Conservation (phyloP, 148 eudicot genomes). For the Dianthus caryophyllus region DNA sequence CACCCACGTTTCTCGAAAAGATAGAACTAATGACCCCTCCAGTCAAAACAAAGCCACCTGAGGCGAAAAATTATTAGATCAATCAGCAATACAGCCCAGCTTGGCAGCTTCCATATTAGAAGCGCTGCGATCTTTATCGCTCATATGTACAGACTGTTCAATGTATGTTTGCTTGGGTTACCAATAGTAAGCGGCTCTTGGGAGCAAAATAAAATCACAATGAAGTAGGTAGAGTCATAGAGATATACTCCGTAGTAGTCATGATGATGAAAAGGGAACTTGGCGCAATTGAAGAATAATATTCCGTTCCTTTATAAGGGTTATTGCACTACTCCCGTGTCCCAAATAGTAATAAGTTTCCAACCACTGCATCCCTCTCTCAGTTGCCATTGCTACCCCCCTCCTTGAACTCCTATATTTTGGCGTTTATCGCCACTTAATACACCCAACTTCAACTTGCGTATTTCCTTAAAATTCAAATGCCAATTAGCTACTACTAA, state of each 20-base stretch:
- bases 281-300: no score
- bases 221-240: neutral
- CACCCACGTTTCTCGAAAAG: slow-evolving; percentile 54
- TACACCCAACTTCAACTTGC: no score
- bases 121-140: neutral
- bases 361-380: no score
- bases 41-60: slow-evolving; percentile 77
- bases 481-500: no score
- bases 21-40: slow-evolving; percentile 76
- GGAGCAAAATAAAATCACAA: neutral
- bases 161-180: neutral
- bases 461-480: no score
- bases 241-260: neutral
- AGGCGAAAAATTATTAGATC: slow-evolving; percentile 11
- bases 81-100: slow-evolving; percentile 9
- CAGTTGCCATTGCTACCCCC: no score
- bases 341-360: no score
- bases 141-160: slow-evolving; percentile 3
- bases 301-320: no score
- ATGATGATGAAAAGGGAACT: neutral
- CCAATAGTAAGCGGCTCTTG: neutral
- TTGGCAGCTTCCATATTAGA: neutral
- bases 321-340: no score
- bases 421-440: no score
- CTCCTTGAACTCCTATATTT: no score